A percentile compares a stretch with the other conserved stretches of the same genome.
phyloP scores from a whole-genome alignment of 1,284 basidiomycete species.

The Tranzscheliella williamsii region DNA sequence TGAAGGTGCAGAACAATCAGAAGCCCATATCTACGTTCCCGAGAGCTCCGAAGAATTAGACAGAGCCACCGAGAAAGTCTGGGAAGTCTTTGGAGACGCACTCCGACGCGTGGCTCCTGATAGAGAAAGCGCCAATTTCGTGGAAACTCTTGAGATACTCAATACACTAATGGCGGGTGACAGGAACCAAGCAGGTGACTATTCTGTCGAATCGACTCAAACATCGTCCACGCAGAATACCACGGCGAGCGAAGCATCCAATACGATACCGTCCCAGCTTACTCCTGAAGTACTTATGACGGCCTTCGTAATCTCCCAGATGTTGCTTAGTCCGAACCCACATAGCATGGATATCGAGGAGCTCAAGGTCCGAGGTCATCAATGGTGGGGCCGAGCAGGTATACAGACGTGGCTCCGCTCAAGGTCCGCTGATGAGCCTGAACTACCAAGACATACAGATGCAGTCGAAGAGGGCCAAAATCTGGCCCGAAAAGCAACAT shows the following conservation, averaged over 20 bases:
- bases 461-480: slow-evolving; percentile 46
- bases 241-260: slow-evolving; percentile 17
- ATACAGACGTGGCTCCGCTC: slow-evolving; percentile 35
- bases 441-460: slow-evolving; percentile 13
- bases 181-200: slow-evolving; percentile 16
- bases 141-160: slow-evolving; percentile 42
- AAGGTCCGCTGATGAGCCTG: slow-evolving; percentile 11
- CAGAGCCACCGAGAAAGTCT: slow-evolving; percentile 42
- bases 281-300: slow-evolving; percentile 40
- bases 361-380: slow-evolving; percentile 39
- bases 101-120: slow-evolving; percentile 45
- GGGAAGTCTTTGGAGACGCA: slow-evolving; percentile 49
- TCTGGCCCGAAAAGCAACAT: slow-evolving; percentile 53
- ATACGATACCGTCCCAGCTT: slow-evolving; percentile 18
- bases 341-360: slow-evolving; percentile 45
- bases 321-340: slow-evolving; percentile 38
- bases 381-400: slow-evolving; percentile 46
- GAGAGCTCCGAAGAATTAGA: slow-evolving; percentile 48
- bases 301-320: slow-evolving; percentile 49
- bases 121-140: slow-evolving; percentile 34
- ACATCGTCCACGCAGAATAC: slow-evolving; percentile 21
- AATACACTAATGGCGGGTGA: slow-evolving; percentile 24
- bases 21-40: slow-evolving; percentile 9
- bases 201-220: slow-evolving; percentile 34
- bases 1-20: slow-evolving; percentile 1